phyloP scores from a whole-genome alignment of 2,329 filamentous ascomycete genomes.

The Gnomoniopsis sp. region DNA sequence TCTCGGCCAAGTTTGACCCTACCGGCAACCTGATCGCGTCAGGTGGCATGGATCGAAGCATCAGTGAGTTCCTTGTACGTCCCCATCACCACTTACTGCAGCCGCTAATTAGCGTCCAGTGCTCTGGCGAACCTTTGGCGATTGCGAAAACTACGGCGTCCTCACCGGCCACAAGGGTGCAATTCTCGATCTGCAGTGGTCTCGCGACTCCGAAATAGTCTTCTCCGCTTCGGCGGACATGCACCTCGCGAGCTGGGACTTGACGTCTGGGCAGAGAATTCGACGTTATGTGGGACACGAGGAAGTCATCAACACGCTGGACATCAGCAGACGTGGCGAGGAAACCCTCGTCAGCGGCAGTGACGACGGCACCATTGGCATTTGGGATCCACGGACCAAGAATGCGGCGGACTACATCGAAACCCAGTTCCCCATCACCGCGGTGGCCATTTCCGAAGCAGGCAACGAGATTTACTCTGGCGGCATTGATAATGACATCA shows the following conservation, averaged over 20 bases:
- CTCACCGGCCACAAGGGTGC: conserved; percentile 89
- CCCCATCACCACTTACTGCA: neutral
- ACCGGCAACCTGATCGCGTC: conserved; percentile 88
- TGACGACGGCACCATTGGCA: conserved; percentile 88
- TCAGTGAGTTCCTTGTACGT: conserved; percentile 55
- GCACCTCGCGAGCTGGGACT: conserved; percentile 91
- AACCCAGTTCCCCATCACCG: conserved; percentile 89
- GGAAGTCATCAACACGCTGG: conserved; percentile 90
- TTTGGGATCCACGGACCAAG: conserved; percentile 94
- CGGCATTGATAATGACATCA: conserved; percentile 95
- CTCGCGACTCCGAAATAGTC: conserved; percentile 83
- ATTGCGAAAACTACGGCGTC: conserved; percentile 91
- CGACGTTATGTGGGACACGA: conserved; percentile 90
- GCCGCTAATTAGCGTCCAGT: conserved; percentile 46
- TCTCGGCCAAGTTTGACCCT: conserved; percentile 85
- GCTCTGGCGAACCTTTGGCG: conserved; percentile 88
- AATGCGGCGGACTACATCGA: conserved; percentile 83
- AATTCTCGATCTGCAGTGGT: conserved; percentile 92
- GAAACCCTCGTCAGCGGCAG: conserved; percentile 88
- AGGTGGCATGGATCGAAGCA: conserved; percentile 89
- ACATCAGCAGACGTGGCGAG: conserved; percentile 84
- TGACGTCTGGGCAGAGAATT: conserved; percentile 88
- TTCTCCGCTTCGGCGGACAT: conserved; percentile 93
- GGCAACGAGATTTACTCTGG: conserved; percentile 95
- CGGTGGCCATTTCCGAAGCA: conserved; percentile 85